Conservation (phyloP, 345 rosid genomes). For the Anastatica hierochuntica region DNA sequence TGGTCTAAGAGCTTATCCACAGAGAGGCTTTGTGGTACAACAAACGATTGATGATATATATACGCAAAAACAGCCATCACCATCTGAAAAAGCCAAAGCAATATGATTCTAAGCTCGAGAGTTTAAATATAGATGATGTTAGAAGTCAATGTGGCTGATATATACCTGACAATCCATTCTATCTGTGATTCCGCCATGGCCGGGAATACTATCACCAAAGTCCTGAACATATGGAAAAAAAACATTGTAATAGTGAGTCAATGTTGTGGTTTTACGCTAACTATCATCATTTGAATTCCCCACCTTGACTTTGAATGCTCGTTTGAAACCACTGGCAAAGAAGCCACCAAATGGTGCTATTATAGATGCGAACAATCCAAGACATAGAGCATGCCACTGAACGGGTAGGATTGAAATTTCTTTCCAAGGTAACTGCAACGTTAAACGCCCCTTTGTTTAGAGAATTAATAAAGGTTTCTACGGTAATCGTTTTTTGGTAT, state of each 20-base stretch:
- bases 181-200: constrained; percentile 97
- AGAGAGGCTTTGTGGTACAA: constrained; percentile 50
- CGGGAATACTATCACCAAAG: constrained; percentile 98
- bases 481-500: too few species aligned
- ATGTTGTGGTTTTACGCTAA: too few species aligned
- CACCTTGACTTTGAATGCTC: constrained; percentile 97
- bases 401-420: constrained; percentile 76
- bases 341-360: constrained; percentile 99
- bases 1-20: constrained; percentile 74
- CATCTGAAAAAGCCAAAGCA: constrained; percentile 75
- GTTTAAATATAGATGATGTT: too few species aligned
- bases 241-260: too few species aligned
- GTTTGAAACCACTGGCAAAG: constrained; percentile 92
- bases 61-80: constrained; percentile 98
- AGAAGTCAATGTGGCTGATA: too few species aligned
- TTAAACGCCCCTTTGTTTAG: too few species aligned
- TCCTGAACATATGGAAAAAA: too few species aligned
- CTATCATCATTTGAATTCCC: too few species aligned
- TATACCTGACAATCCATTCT: constrained; percentile 99
- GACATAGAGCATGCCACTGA: constrained; percentile 89
- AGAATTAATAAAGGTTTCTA: too few species aligned
- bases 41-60: constrained; percentile 89
- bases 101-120: too few species aligned
- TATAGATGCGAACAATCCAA: constrained; percentile 92
- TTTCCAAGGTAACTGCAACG: constrained; percentile 86